Conservation (phyloP, 2,329 filamentous ascomycete genomes). For the Clonostachys rhizophaga region DNA sequence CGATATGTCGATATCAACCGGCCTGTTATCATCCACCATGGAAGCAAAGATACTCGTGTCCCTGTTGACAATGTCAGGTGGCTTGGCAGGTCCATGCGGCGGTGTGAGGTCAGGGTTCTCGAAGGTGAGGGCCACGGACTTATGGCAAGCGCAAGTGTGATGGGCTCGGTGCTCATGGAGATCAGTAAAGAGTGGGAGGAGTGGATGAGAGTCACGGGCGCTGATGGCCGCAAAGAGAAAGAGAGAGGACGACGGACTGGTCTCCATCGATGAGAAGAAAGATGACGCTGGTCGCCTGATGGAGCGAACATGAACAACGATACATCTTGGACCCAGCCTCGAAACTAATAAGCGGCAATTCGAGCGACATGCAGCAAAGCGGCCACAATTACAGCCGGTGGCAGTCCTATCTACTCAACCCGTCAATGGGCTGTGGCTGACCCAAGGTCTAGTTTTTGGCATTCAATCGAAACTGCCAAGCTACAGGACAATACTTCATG, state of each 20-base stretch:
- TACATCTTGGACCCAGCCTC: too few relatives aligned
- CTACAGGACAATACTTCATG: too few relatives aligned
- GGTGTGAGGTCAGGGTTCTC: constrained; percentile 86
- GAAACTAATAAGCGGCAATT: background rate
- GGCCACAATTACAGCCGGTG: too few relatives aligned
- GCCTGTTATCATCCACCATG: constrained; percentile 90
- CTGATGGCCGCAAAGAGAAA: constrained; percentile 19
- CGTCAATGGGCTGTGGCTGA: too few relatives aligned
- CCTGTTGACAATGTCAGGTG: constrained; percentile 93
- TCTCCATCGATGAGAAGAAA: background rate
- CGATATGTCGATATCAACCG: constrained; percentile 94
- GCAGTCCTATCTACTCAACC: too few relatives aligned
- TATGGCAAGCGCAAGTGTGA: constrained; percentile 91
- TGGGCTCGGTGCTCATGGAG: constrained; percentile 92
- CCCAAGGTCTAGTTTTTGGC: too few relatives aligned
- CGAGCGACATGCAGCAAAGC: too few relatives aligned
- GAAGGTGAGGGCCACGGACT: constrained; percentile 91
- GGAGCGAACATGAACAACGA: too few relatives aligned
- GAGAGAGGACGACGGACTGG: constrained; percentile 20
- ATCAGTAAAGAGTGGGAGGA: constrained; percentile 93
- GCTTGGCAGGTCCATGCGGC: constrained; percentile 89
- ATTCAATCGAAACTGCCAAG: too few relatives aligned
- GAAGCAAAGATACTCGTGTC: constrained; percentile 82
- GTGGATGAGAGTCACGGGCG: constrained; percentile 62
- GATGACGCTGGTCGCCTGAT: too few relatives aligned